Evolutionary conservation across 352 stramenopile species (phyloP), one percentile per base, ranked within the genome.

Genomic region (Phytophthora lateralis): DNA sequence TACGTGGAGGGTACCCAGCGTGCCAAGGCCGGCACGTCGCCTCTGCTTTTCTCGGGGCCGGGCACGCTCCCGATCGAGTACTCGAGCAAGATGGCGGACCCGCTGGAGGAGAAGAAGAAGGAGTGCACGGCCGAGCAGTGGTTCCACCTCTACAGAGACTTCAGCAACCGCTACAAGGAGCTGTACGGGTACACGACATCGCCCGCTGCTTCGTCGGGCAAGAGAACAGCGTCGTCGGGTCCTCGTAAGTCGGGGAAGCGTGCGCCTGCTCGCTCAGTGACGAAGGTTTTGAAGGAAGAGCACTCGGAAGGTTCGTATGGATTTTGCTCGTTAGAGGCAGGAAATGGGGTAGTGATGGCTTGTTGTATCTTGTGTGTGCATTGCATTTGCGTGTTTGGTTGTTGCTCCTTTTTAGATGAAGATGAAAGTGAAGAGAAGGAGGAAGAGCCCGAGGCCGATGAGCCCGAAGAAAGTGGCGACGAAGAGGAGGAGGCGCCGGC

Each of bases 11-110:
- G 71, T 61, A 91, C 81, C 30, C 81, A 93, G 55, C 83, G 83
- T n/a, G 81, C 83, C n/a, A 70, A 76, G 44, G 83, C 83, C 26
- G 80, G 76, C 44, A 76, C 75, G 46, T 88, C 81, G 21, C 83
- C 83, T 17, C 49, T 93, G 65, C 66, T 91, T 18, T 93, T 93
- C 38, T 80, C 71, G 14, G 80, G 80, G 2, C 54, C 69, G 1
- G 83, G 83, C 15, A 91, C 83, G 32, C 71, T 93, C 2, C 81
- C 81, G 15, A 90, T 93, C 47, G 83, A 93, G 63, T 93, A 88
- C 63, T 91, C 84, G 46, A 93, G 74, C 71, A 88, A 89, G 49
- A 78, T 80, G 55, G 69, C 84, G 4, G 67, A 76, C 18, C 69
- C 81, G 17, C 53, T 89, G 26, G 61, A 72, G 1, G 57, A 73